Evolutionary conservation across 176 grass and related monocot species (phyloP), one percentile per base, ranked within the genome.

Genomic region (Pharus latifolius): DNA sequence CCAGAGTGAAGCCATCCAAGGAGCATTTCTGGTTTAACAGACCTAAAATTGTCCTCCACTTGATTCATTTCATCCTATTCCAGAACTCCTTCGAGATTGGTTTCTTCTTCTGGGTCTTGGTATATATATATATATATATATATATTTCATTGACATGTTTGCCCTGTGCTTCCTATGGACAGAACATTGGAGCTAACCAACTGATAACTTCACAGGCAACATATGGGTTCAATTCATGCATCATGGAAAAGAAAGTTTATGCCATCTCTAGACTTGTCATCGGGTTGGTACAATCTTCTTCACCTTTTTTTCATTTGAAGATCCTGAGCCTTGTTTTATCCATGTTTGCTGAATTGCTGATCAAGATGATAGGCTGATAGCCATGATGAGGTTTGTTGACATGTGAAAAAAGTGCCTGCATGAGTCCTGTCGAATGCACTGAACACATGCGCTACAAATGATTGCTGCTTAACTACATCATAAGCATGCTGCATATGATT

Each of bases 141-240:
- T n/a, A n/a, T n/a, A n/a, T n/a, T n/a, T 71, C 61, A 13, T 51
- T 38, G 38, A 54, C 20, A 20, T 17, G 1, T 31, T 37, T 35
- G 57, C 4, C 8, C 45, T 17, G 7, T 33, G 7, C 49, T 10
- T 33, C 24, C 1, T 6, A 67, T 32, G 14, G 23, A 53, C 0
- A 69, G 42, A 58, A 34, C 11, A 1, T 17, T 18, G 35, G 27
- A 24, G 38, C 35, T 67, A 67, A 67, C 20, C 29, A 43, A 46
- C 42, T 14, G 18, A 19, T 71, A 32, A 23, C 3, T 52, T 54
- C 52, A 2, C 71, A 91, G 88, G 83, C 54, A 40, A 84, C 84
- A 28, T 91, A 81, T 70, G 88, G 84, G 40, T 81, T 91, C 34
- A n/a, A 83, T 46, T 91, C 88, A 17, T 91, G 84, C 70, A 91